Evolutionary conservation across 768 basidiomycete genomes (phyloP), one percentile per base, ranked within the genome.

Genomic region (Leccinellum luteum): DNA sequence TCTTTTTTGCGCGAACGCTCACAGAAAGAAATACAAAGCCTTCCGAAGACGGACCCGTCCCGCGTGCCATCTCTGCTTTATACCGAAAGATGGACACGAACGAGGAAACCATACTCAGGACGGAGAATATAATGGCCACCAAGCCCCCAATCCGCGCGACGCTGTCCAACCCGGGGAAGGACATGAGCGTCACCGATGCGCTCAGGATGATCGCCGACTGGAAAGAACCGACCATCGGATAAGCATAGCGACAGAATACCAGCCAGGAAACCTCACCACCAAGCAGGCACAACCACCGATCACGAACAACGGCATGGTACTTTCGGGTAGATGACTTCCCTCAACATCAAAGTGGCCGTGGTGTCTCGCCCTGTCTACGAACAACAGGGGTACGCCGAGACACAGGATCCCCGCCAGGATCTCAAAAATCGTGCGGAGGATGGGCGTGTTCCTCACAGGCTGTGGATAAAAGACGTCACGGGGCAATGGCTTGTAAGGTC

Each of bases 131-230:
- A 52, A 88, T 81, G 31, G 88, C 84, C 14, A 89, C 75, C 62
- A 92, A 79, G 31, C 84, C 85, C 23, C 85, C 81, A 49, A 85
- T 76, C 55, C 89, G 81, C 55, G 86, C 74, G 60, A 86, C 60
- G 57, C 76, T 80, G 69, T 87, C 85, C 71, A 93, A 63, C 38
- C 85, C 87, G 64, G 91, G 90, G 53, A 93, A 79, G 51, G 88
- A 83, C 68, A 93, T 80, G 74, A 92, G 85, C 27, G 89, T 91
- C 56, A 91, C 87, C 41, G 90, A 89, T 31, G 89, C 86, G 63
- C 91, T 91, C 57, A 92, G 75, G 23, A 92, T 79, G 57, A 92
- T 80, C 28, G 90, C 90, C 64, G 90, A 89, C 90, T 92, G 69
- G 35, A 53, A 45, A 47, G 45, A 47, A 47, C 21, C 8, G 30